Conservation (phyloP, 257 asterid genomes). For the Agastache rugosa region DNA sequence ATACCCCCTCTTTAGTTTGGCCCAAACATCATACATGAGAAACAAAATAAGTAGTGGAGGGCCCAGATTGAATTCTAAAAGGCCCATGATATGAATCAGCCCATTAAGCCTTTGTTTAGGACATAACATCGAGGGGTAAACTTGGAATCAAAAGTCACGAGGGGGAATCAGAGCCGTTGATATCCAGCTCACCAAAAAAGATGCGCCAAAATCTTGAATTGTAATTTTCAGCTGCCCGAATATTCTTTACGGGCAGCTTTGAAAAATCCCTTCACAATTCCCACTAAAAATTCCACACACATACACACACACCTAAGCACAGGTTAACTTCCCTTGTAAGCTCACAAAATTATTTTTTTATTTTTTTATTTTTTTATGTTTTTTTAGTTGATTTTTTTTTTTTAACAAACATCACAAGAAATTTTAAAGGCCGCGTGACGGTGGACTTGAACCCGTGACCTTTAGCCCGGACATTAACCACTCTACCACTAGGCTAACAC, state of each 20-base stretch:
- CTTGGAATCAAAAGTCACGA: neutral
- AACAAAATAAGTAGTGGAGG: too few relatives aligned
- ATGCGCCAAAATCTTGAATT: conserved; percentile 63
- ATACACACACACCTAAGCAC: conserved; percentile 10
- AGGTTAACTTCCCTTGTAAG: neutral
- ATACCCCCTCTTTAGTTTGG: neutral
- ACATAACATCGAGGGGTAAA: conserved; percentile 11
- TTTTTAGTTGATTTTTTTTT: too few relatives aligned
- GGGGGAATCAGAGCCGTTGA: conserved; percentile 74
- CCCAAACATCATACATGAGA: too few relatives aligned
- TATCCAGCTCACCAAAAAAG: conserved; percentile 32
- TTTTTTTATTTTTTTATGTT: neutral
- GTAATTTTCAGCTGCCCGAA: conserved; percentile 50
- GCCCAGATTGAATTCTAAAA: neutral
- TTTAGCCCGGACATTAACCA: too few relatives aligned
- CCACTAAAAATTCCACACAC: neutral
- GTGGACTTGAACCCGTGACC: too few relatives aligned
- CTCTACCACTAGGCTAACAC: too few relatives aligned
- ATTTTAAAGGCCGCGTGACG: too few relatives aligned
- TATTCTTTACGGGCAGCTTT: conserved; percentile 55
- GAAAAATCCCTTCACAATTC: conserved; percentile 29
- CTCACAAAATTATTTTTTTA: neutral
- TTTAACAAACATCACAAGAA: too few relatives aligned
- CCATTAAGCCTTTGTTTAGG: neutral
- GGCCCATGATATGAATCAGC: neutral